Evolutionary conservation across 257 asterid species (phyloP).

Genomic region (Euphrasia confusa): DNA sequence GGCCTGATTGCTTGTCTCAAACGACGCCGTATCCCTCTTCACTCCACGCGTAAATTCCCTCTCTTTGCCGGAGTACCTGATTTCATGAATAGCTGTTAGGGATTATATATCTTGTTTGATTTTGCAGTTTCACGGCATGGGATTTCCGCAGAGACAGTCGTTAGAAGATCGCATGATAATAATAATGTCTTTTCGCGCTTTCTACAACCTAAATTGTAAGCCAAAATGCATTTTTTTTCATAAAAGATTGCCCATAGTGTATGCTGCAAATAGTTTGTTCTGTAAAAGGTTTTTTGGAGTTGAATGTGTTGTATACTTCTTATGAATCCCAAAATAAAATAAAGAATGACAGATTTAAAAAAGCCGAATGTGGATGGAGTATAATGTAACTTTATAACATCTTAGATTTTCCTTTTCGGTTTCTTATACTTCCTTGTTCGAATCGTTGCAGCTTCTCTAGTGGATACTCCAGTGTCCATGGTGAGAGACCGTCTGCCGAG

Average conservation of each 20-base stretch:
- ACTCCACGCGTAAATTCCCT: conserved; percentile 36
- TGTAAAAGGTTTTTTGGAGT: conserved; percentile 12
- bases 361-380: neutral
- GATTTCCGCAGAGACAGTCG: conserved; percentile 25
- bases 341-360: neutral
- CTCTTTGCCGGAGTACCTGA: neutral
- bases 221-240: neutral
- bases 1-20: conserved; percentile 32
- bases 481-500: conserved; percentile 89
- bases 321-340: conserved; percentile 1
- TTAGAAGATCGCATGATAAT: conserved; percentile 28
- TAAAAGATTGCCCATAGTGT: neutral
- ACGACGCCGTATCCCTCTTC: conserved; percentile 35
- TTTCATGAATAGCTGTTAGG: neutral
- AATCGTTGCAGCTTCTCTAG: conserved; percentile 65
- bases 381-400: neutral
- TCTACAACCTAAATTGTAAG: conserved; percentile 38
- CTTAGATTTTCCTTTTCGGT: neutral
- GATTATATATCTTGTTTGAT: neutral
- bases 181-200: conserved; percentile 21
- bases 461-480: conserved; percentile 85
- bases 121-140: conserved; percentile 33
- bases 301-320: neutral
- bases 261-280: neutral
- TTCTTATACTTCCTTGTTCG: conserved; percentile 18